phyloP scores from a whole-genome alignment of 768 basidiomycete genomes.

The Bullera alba region DNA sequence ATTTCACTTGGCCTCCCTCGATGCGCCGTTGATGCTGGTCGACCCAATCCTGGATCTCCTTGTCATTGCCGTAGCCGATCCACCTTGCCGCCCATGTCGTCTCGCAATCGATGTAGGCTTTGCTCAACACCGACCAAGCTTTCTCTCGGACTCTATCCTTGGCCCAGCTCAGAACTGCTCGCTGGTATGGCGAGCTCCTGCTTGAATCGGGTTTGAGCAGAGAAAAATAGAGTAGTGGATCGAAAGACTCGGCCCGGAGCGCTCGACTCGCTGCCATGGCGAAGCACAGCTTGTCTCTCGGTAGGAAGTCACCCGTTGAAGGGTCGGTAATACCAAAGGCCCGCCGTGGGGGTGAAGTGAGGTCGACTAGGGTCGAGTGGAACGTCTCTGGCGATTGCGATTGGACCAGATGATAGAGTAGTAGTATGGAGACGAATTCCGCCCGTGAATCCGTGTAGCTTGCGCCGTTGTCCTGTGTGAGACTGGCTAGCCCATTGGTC shows the following conservation, averaged over 20 bases:
- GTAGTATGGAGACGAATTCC: slow-evolving; percentile 17
- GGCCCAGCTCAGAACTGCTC: slow-evolving; percentile 23
- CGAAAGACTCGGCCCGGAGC: slow-evolving; percentile 16
- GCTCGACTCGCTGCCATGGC: not conserved
- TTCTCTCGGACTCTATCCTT: slow-evolving; percentile 18
- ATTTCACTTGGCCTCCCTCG: too few species aligned
- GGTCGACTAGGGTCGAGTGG: slow-evolving; percentile 4
- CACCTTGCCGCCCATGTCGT: slow-evolving; percentile 11
- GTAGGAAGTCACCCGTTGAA: slow-evolving; percentile 1
- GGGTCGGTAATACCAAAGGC: too few species aligned
- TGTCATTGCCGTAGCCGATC: slow-evolving; percentile 5
- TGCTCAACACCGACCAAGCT: slow-evolving; percentile 27
- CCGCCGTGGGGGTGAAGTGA: slow-evolving; percentile 8
- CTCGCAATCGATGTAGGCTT: slow-evolving; percentile 19
- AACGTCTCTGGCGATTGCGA: slow-evolving; percentile 6
- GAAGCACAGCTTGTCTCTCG: not conserved
- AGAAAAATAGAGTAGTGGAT: slow-evolving; percentile 19
- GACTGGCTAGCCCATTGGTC: not conserved
- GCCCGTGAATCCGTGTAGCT: slow-evolving; percentile 5
- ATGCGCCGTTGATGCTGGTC: too few species aligned
- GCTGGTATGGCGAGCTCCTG: slow-evolving; percentile 9
- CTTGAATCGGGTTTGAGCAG: not conserved
- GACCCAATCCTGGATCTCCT: not conserved
- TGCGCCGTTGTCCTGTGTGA: not conserved
- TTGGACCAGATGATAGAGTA: slow-evolving; percentile 27